Evolutionary conservation across 257 asterid genomes (phyloP).

Genomic region (Solanum arcanum): DNA sequence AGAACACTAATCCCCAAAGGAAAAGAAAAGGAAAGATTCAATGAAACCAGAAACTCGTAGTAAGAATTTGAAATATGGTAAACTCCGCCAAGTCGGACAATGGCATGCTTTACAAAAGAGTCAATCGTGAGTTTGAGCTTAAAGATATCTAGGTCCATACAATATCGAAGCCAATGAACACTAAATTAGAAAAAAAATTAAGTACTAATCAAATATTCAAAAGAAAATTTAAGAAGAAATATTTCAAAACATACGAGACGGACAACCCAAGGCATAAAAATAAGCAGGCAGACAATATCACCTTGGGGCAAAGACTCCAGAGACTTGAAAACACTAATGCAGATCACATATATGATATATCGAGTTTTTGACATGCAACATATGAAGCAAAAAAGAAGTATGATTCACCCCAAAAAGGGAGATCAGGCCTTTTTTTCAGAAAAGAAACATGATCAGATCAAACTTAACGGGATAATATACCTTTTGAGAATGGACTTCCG

Average conservation of each 20-base stretch:
- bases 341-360: background rate
- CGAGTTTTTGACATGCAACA: background rate
- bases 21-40: background rate
- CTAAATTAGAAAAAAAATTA: background rate
- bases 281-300: background rate
- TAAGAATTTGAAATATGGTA: background rate
- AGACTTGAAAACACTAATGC: background rate
- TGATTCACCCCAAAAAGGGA: background rate
- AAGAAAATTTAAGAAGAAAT: background rate
- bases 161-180: background rate
- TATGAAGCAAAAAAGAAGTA: background rate
- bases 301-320: background rate
- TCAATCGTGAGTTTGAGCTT: background rate
- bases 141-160: background rate
- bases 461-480: slow-evolving; percentile 16
- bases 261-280: background rate
- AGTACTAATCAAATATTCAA: background rate
- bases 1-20: background rate
- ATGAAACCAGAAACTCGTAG: background rate
- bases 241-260: background rate
- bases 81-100: background rate
- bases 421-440: background rate
- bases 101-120: background rate
- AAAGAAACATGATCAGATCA: background rate
- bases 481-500: slow-evolving; percentile 82